Evolutionary conservation across 2,329 filamentous ascomycete species (phyloP).

Genomic region (Cladosporium sp.): DNA sequence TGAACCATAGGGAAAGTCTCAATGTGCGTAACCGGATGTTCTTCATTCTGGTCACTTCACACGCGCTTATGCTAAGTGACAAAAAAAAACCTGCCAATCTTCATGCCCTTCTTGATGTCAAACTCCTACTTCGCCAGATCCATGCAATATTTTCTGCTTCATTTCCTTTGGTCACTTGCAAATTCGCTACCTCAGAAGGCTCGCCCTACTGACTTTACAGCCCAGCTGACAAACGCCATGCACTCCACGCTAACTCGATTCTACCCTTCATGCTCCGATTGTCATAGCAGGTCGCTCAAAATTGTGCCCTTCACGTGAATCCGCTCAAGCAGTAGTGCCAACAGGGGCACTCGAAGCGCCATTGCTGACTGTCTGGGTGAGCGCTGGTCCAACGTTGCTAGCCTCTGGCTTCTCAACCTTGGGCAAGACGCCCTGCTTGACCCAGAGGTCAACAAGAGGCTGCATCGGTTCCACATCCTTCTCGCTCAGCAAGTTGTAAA

Average conservation of each 20-base stretch:
- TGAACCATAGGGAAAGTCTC: no score
- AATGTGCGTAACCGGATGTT: no score
- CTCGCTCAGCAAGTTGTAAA: slow-evolving; percentile 73
- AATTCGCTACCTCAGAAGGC: background rate
- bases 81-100: background rate
- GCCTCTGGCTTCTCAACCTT: slow-evolving; percentile 20
- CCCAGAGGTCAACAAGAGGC: slow-evolving; percentile 86
- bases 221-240: background rate
- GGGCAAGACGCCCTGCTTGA: slow-evolving; percentile 82
- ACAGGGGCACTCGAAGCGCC: background rate
- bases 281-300: background rate
- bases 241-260: background rate
- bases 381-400: background rate
- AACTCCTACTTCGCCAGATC: background rate
- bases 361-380: background rate
- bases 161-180: background rate
- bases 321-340: slow-evolving; percentile 2
- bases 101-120: background rate
- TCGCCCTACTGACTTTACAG: no score
- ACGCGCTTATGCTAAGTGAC: background rate
- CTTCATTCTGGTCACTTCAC: background rate
- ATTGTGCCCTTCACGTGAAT: background rate
- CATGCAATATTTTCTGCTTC: background rate
- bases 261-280: background rate
- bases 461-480: slow-evolving; percentile 95